Conservation (phyloP, 2,329 filamentous ascomycete genomes). For the Claviceps digitariae region DNA sequence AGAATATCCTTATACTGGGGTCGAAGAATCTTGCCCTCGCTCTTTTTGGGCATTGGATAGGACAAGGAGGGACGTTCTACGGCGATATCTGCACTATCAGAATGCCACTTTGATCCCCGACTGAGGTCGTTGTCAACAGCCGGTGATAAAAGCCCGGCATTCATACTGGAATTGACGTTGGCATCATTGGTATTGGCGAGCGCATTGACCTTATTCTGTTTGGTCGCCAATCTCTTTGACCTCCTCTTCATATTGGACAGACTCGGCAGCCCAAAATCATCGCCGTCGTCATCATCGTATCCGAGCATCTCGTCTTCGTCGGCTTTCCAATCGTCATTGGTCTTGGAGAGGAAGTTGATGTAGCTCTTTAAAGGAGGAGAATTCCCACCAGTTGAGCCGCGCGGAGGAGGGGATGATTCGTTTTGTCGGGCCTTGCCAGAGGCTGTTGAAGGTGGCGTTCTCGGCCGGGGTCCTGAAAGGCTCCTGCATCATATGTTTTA, state of each 20-base stretch:
- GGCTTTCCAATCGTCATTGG: constrained; percentile 69
- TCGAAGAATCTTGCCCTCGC: constrained; percentile 85
- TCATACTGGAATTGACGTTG: not conserved
- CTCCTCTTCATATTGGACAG: constrained; percentile 82
- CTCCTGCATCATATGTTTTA: constrained; percentile 29
- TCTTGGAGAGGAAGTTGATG: constrained; percentile 66
- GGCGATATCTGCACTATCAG: constrained; percentile 87
- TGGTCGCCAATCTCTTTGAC: constrained; percentile 35
- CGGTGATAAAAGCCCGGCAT: constrained; percentile 21
- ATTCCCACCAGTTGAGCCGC: constrained; percentile 36
- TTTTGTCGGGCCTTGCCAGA: constrained; percentile 34
- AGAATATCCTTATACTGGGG: constrained; percentile 98
- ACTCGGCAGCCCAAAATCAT: constrained; percentile 90
- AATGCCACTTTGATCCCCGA: constrained; percentile 43
- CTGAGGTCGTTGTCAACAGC: constrained; percentile 23
- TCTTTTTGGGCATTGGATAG: constrained; percentile 81
- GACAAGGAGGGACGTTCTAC: constrained; percentile 71
- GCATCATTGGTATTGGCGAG: not conserved
- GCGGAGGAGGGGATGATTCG: constrained; percentile 43
- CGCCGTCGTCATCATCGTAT: constrained; percentile 77
- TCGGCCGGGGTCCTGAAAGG: constrained; percentile 49
- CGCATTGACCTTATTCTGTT: constrained; percentile 16
- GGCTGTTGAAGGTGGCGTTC: constrained; percentile 57
- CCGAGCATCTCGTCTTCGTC: constrained; percentile 66
- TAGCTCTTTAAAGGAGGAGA: constrained; percentile 61